Conservation (phyloP, 352 stramenopile species). For the Globisporangium acanthophoron region DNA sequence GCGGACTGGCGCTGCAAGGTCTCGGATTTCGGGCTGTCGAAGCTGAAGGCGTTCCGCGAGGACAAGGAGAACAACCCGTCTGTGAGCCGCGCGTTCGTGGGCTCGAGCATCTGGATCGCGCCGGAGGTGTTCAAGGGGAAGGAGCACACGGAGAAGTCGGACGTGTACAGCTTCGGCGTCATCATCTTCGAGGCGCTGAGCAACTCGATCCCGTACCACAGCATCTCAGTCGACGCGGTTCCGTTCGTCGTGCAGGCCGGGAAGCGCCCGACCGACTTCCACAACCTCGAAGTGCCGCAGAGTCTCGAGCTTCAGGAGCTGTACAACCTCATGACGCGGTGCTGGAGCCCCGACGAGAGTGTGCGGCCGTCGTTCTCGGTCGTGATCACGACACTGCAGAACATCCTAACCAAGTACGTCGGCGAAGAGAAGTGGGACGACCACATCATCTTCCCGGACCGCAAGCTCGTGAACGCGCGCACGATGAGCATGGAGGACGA, state of each 20-base stretch:
- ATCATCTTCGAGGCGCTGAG: constrained; percentile 75
- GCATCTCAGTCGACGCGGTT: constrained; percentile 76
- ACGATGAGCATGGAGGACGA: constrained; percentile 47
- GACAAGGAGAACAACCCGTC: constrained; percentile 30
- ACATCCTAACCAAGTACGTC: constrained; percentile 60
- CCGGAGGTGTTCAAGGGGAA: constrained; percentile 88
- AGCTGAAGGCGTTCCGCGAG: constrained; percentile 77
- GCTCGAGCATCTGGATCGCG: constrained; percentile 88
- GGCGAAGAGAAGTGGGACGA: constrained; percentile 80
- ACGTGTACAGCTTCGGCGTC: constrained; percentile 87
- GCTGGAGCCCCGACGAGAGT: constrained; percentile 68
- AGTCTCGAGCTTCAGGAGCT: constrained; percentile 60
- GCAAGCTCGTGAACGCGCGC: constrained; percentile 58
- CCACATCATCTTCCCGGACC: constrained; percentile 76
- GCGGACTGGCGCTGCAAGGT: constrained; percentile 88
- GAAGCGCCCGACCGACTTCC: constrained; percentile 77
- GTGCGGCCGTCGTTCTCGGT: constrained; percentile 75
- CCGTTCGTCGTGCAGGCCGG: constrained; percentile 74
- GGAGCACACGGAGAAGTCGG: constrained; percentile 82
- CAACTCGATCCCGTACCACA: constrained; percentile 61
- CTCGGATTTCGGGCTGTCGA: constrained; percentile 85
- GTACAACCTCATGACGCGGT: constrained; percentile 63
- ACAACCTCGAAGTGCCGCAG: constrained; percentile 40
- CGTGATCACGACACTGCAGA: constrained; percentile 74
- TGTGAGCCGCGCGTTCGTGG: constrained; percentile 57